Conservation (phyloP, 139 green algal species). For the Chlamydomonas applanata region DNA sequence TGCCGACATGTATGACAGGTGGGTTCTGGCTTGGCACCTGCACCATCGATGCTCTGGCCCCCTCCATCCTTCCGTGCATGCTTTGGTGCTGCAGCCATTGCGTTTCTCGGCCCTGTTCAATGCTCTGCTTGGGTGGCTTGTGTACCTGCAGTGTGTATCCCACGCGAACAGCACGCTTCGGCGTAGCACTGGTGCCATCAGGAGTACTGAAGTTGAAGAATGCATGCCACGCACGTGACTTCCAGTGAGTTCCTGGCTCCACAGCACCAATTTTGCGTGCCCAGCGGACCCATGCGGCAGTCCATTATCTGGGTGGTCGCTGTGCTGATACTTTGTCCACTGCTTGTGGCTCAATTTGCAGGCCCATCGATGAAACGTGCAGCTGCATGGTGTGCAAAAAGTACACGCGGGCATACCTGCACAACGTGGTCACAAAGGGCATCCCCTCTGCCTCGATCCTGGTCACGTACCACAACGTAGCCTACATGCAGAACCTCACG, state of each 20-base stretch:
- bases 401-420: constrained; percentile 80
- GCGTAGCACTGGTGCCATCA: constrained; percentile 82
- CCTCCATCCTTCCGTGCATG: no score
- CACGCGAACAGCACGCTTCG: constrained; percentile 93
- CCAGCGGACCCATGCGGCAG: neutral
- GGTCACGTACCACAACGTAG: constrained; percentile 89
- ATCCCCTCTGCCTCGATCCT: constrained; percentile 70
- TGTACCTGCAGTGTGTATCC: constrained; percentile 82
- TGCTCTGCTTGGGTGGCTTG: no score
- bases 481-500: constrained; percentile 74
- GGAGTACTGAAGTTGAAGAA: constrained; percentile 85
- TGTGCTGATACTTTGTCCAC: neutral
- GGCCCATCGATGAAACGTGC: constrained; percentile 74
- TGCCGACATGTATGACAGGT: constrained; percentile 91
- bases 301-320: neutral
- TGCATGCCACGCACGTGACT: constrained; percentile 53
- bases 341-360: constrained; percentile 5
- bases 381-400: constrained; percentile 74
- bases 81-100: no score
- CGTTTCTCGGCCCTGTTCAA: no score
- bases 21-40: neutral
- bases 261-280: neutral
- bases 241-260: constrained; percentile 29
- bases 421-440: constrained; percentile 70
- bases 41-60: no score